Percentiles rank a stretch among this genome's conserved stretches.
Conservation (phyloP, 371 early-diverging fungal species). For the Haplosporangium sp. region DNA sequence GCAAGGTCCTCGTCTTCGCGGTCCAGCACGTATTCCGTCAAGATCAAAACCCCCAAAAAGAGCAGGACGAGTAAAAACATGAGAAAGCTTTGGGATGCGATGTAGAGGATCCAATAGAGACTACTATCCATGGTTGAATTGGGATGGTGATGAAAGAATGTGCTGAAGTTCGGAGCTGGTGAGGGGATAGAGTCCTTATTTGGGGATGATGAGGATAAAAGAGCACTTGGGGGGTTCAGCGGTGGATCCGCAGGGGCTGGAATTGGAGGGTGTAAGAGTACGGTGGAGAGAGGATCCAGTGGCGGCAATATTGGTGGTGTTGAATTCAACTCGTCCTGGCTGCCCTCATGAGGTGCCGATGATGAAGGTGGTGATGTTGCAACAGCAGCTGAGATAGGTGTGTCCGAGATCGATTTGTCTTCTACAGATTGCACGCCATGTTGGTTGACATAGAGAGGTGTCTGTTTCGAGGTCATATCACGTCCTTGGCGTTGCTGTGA, state of each 20-base stretch:
- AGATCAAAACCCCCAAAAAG: constrained; percentile 41
- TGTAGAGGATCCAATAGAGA: constrained; percentile 20
- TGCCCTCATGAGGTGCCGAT: too few species aligned
- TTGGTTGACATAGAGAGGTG: too few species aligned
- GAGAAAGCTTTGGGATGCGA: constrained; percentile 18
- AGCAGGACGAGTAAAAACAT: constrained; percentile 14
- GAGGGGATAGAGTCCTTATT: background rate
- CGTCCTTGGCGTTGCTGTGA: background rate
- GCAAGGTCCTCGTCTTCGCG: constrained; percentile 39
- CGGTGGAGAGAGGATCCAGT: too few species aligned
- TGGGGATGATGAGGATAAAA: background rate
- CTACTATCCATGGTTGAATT: constrained; percentile 13
- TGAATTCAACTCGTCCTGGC: too few species aligned
- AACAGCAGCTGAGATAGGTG: too few species aligned
- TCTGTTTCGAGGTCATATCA: background rate
- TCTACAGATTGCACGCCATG: too few species aligned
- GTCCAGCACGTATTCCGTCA: constrained; percentile 47
- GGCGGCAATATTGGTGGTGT: too few species aligned
- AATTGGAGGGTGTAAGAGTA: too few species aligned
- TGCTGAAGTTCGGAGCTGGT: background rate
- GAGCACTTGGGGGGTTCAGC: too few species aligned
- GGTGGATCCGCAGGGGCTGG: background rate
- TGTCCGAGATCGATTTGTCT: too few species aligned
- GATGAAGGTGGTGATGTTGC: too few species aligned
- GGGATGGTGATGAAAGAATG: constrained; percentile 8